Evolutionary conservation across 768 basidiomycete species (phyloP), one percentile per base, ranked within the genome.

Genomic region (Polyporus arcularius): DNA sequence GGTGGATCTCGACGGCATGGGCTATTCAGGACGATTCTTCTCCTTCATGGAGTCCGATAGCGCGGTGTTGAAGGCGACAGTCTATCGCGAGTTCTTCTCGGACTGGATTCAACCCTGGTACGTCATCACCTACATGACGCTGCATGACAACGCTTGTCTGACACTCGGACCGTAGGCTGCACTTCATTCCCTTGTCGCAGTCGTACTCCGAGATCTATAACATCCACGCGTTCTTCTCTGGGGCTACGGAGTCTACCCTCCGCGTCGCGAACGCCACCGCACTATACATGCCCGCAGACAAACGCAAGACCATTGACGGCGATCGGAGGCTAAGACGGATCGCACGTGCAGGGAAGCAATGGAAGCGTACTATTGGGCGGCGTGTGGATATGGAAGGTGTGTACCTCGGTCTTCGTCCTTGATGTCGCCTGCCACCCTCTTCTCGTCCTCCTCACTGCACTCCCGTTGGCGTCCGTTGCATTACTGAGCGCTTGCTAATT

Each of bases 61-160:
- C 63, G 92, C 87, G 2, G 92, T 94, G 10, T 74, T 98, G 61
- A 98, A 98, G 75, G 82, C 90, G 18, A 96, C 94, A 0, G 87
- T 97, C 3, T 96, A 96, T 71, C 85, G 88, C 40, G 96, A 98
- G 71, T 98, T 85, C 75, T 96, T 88, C 75, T 86, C 83, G 1
- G 94, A 90, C 57, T 96, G 96, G 93, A 85, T 95, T 42, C 87
- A 95, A 68, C 95, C 96, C 26, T 98, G 95, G 89, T 84, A 68
- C 35, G 82, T 76, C 48, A 42, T 46, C 32, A 26, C 26, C 46
- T 18, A 26, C 12, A 4, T 26, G 53, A 21, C 30, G 45, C 42
- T 30, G 21, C 52, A 32, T 30, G 18, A 15, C 9, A 21, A 41
- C 43, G 40, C 55, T n/a, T 21, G 32, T 28, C 28, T 32, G 55